Percentiles rank a stretch among this genome's conserved stretches.
Conservation (phyloP, 495 filamentous ascomycete genomes). For the Pyronema omphalodes region DNA sequence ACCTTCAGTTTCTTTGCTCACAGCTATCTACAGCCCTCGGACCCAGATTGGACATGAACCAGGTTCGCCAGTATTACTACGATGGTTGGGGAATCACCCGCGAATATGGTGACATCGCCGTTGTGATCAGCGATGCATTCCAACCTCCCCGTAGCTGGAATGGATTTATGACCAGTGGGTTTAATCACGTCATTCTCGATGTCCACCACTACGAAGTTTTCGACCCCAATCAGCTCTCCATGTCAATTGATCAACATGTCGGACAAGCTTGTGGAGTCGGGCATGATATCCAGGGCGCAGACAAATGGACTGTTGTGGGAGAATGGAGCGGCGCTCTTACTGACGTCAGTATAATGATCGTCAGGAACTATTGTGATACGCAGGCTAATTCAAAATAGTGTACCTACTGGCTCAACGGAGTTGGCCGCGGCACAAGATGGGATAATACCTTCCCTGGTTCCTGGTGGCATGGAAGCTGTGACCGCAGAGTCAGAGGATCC, state of each 20-base stretch:
- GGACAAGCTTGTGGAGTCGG: conserved; percentile 33
- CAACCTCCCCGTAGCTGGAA: conserved; percentile 46
- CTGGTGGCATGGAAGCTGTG: conserved; percentile 37
- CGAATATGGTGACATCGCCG: conserved; percentile 34
- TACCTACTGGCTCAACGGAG: conserved; percentile 52
- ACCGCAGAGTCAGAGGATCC: conserved; percentile 10
- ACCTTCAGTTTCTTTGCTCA: neutral
- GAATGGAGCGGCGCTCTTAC: conserved; percentile 39
- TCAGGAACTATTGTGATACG: neutral
- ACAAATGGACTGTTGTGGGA: conserved; percentile 51
- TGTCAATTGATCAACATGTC: conserved; percentile 33
- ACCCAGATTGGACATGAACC: conserved; percentile 31
- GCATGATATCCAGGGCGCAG: conserved; percentile 32
- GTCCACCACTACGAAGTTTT: conserved; percentile 56
- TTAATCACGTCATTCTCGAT: conserved; percentile 47
- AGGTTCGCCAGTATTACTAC: conserved; percentile 44
- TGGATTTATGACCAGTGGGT: conserved; percentile 43
- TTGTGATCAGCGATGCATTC: conserved; percentile 55
- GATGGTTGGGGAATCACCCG: conserved; percentile 40
- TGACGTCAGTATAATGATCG: conserved; percentile 8
- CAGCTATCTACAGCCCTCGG: conserved; percentile 30
- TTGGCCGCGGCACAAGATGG: conserved; percentile 48
- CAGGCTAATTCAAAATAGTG: conserved; percentile 42
- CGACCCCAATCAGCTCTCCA: conserved; percentile 36
- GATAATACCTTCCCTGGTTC: conserved; percentile 40